Evolutionary conservation across 2,329 filamentous ascomycete genomes (phyloP).

Genomic region (Hypoxylon sp.): DNA sequence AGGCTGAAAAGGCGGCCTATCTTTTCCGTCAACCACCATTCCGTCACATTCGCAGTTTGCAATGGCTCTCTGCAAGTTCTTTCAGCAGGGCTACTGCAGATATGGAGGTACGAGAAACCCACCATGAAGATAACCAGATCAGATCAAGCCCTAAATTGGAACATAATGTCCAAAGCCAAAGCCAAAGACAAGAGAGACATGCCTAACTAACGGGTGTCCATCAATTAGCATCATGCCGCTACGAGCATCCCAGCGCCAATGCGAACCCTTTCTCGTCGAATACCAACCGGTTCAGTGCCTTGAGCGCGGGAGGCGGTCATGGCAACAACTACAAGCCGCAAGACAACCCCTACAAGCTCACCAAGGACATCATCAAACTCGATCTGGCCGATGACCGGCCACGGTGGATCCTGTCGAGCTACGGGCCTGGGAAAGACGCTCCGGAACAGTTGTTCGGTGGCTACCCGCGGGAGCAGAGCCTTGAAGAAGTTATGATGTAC

Average conservation of each 20-base stretch:
- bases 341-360: conserved; percentile 62
- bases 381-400: conserved; percentile 80
- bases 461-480: conserved; percentile 81
- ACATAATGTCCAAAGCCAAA: too few species aligned
- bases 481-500: conserved; percentile 86
- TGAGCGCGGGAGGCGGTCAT: conserved; percentile 38
- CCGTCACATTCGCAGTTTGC: conserved; percentile 4
- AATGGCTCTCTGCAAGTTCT: conserved; percentile 71
- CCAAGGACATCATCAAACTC: conserved; percentile 67
- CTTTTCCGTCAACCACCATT: conserved; percentile 5
- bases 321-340: conserved; percentile 10
- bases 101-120: conserved; percentile 65
- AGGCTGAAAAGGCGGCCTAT: conserved; percentile 23
- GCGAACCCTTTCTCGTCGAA: conserved; percentile 51
- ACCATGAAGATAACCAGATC: not conserved
- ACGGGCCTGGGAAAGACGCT: conserved; percentile 80
- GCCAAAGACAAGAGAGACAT: not conserved
- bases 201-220: not conserved
- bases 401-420: conserved; percentile 87
- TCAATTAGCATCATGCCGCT: conserved; percentile 62
- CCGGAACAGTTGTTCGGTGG: conserved; percentile 89
- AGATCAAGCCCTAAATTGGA: not conserved
- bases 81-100: conserved; percentile 72
- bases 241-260: conserved; percentile 63
- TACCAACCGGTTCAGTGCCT: conserved; percentile 50